Percentiles rank a stretch among this genome's conserved stretches.
phyloP scores from a whole-genome alignment of 106 monocot species.

The Narthecium ossifragum region DNA sequence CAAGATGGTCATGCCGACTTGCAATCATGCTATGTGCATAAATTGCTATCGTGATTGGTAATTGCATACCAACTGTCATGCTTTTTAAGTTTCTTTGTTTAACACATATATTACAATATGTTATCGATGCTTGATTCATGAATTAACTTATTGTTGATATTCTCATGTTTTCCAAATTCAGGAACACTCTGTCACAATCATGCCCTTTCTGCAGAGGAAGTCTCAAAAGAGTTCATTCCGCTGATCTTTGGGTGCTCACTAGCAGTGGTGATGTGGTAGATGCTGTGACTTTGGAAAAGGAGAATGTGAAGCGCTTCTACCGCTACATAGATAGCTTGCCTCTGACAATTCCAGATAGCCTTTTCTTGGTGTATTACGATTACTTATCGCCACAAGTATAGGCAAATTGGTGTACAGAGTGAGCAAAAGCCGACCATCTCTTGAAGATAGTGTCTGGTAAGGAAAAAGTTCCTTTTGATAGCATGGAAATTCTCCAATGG shows the following conservation, averaged over 20 bases:
- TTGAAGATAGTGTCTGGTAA: conserved; percentile 41
- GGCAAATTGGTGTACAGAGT: conserved; percentile 12
- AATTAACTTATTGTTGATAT: neutral
- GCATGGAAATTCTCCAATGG: conserved; percentile 1
- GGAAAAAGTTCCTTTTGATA: neutral
- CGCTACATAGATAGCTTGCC: conserved; percentile 76
- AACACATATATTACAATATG: neutral
- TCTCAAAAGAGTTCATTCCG: conserved; percentile 72
- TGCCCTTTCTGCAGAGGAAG: conserved; percentile 91
- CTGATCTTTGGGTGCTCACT: conserved; percentile 88
- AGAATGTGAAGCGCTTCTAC: conserved; percentile 65
- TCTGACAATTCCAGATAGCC: conserved; percentile 72
- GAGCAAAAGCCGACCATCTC: conserved; percentile 35
- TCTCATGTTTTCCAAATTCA: conserved; percentile 10
- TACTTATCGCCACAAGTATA: conserved; percentile 40
- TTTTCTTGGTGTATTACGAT: conserved; percentile 84
- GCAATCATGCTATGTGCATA: conserved; percentile 96
- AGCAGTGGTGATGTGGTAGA: conserved; percentile 57
- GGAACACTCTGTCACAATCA: conserved; percentile 68
- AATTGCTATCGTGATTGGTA: conserved; percentile 95
- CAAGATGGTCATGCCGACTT: conserved; percentile 84
- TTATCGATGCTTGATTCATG: neutral
- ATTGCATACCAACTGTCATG: neutral
- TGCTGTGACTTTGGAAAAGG: conserved; percentile 45
- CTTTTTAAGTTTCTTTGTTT: neutral